Conservation (phyloP, 2,329 filamentous ascomycete genomes). For the Zymoseptoria tritici region DNA sequence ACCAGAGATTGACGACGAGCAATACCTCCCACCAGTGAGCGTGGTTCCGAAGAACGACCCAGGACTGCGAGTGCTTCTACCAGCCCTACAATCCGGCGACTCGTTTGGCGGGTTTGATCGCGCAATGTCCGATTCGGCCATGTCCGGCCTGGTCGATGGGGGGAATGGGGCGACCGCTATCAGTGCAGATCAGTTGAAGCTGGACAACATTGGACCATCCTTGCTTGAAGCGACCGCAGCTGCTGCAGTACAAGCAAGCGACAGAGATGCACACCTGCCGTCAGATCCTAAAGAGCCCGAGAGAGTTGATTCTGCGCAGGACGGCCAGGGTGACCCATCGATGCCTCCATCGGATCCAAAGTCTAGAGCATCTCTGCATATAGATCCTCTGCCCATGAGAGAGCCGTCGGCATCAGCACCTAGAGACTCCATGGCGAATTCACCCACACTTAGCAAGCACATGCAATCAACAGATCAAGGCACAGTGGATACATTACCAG, state of each 20-base stretch:
- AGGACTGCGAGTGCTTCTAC: not conserved
- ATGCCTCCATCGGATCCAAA: constrained; percentile 8
- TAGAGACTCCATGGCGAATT: constrained; percentile 15
- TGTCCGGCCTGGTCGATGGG: not conserved
- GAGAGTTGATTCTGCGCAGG: constrained; percentile 17
- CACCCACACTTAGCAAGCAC: constrained; percentile 19
- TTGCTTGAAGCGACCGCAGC: constrained; percentile 8
- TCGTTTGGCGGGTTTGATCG: not conserved
- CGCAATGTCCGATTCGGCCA: not conserved
- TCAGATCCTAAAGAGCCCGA: constrained; percentile 5
- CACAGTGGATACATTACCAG: constrained; percentile 19
- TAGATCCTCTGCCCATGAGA: not conserved
- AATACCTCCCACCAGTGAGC: not conserved
- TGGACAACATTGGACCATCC: not conserved
- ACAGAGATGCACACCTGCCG: constrained; percentile 1
- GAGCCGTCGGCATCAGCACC: not conserved
- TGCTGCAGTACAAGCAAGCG: constrained; percentile 11
- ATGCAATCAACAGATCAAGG: constrained; percentile 11
- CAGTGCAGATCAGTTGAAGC: not conserved
- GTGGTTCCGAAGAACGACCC: not conserved
- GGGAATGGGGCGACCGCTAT: not conserved
- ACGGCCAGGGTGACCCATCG: constrained; percentile 11
- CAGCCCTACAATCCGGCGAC: not conserved
- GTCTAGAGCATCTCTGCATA: not conserved
- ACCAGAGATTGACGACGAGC: not conserved